A percentile compares a stretch with the other conserved stretches of the same genome.
These are phyloP conservation scores for Elsinoe australis DNA, from an alignment of 2,329 filamentous ascomycete species.

Conservation along the genomic window DNA sequence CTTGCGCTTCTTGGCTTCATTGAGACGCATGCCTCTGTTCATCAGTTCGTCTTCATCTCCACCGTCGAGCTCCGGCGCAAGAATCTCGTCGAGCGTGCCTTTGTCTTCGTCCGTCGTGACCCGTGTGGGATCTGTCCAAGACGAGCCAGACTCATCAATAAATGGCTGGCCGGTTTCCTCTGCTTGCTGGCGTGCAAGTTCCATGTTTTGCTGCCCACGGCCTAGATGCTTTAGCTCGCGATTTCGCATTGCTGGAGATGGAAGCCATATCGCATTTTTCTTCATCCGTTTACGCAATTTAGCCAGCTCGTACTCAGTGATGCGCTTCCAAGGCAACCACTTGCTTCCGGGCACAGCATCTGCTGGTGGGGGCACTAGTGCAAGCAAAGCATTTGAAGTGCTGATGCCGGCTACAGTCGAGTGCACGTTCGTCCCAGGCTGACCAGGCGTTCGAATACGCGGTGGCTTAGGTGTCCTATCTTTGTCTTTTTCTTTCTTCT, in stretches of 20 bases:
- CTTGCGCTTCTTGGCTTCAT: conserved; percentile 69
- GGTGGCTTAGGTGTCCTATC: conserved; percentile 39
- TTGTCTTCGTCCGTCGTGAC: conserved; percentile 30
- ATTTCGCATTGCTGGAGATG: conserved; percentile 78
- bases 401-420: conserved; percentile 50
- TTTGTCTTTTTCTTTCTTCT: conserved; percentile 31
- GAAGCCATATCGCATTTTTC: conserved; percentile 81
- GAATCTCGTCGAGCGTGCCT: conserved; percentile 28
- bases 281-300: conserved; percentile 78
- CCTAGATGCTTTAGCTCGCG: conserved; percentile 65
- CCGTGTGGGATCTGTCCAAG: conserved; percentile 31
- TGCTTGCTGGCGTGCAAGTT: conserved; percentile 52
- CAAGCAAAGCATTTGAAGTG: conserved; percentile 53
- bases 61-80: conserved; percentile 28
- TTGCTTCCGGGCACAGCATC: conserved; percentile 54
- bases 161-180: conserved; percentile 59
- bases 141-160: conserved; percentile 47
- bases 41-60: conserved; percentile 54
- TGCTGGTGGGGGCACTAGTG: conserved; percentile 51
- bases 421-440: conserved; percentile 47
- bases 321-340: conserved; percentile 54
- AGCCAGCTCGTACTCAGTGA: conserved; percentile 62
- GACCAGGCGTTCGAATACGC: conserved; percentile 36
- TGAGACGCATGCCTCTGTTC: conserved; percentile 69
- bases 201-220: conserved; percentile 43